Evolutionary conservation across 139 green algal species (phyloP), one percentile per base, ranked within the genome.

Genomic region (Chlorella sorokiniana): DNA sequence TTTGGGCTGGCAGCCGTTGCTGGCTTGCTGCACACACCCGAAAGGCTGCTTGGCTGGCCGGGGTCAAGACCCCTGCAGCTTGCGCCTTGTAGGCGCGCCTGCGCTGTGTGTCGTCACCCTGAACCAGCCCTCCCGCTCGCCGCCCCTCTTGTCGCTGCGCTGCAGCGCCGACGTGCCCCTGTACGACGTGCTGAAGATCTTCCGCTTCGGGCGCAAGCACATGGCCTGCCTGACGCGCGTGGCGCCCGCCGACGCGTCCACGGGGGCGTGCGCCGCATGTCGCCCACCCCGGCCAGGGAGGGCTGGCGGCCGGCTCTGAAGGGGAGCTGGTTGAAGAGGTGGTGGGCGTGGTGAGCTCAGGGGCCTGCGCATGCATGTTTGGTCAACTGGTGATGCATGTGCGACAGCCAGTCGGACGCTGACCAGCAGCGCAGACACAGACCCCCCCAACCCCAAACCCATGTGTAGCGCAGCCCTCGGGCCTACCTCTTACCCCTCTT

Each of bases 161-260:
- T 82, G 63, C 77, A 75, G 68, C 5, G 69, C 45, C 4, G 88
- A 91, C 67, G 90, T 84, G 18, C 75, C 84, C 3, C 90, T 96
- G 84, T 98, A 97, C 76, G 95, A 98, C 89, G 90, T 97, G 83
- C 86, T 98, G 35, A 91, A 92, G 83, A 89, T 98, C 20, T 98
- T 98, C 85, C 86, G 97, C 84, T 94, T 90, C 7, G 95, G 95
- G 33, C 88, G 91, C 37, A 93, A 81, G 71, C 94, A 98, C 89
- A 97, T 98, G 93, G 95, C 92, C 23, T 82, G 97, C 69, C 90
- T 98, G 38, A 91, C 86, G 27, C 54, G 81, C 27, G 71, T 54
- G 35, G 65, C 65, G n/a, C n/a, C n/a, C n/a, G n/a, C n/a, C n/a
- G n/a, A n/a, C n/a, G n/a, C n/a, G n/a, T n/a, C n/a, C n/a, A n/a